These are phyloP conservation scores for Talaromyces sp. DNA, from an alignment of 2,329 filamentous ascomycete species.

Conservation along the genomic window DNA sequence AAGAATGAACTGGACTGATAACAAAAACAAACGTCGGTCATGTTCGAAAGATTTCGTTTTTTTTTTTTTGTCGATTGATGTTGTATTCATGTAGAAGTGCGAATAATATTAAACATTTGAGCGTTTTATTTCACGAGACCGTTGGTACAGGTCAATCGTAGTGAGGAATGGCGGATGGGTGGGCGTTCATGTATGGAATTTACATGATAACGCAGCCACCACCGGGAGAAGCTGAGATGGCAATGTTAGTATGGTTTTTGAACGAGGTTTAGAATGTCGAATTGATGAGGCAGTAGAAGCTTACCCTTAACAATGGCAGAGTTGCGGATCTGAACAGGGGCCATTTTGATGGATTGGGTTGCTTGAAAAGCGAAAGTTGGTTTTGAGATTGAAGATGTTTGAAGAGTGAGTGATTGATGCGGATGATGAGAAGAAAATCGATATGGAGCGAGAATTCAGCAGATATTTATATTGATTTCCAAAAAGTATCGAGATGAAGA, in stretches of 20 bases:
- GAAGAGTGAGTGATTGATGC: slow-evolving; percentile 6
- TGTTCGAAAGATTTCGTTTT: background rate
- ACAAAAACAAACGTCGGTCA: slow-evolving; percentile 5
- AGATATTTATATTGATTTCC: background rate
- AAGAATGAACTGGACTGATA: slow-evolving; percentile 18
- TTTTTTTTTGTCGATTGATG: slow-evolving; percentile 1
- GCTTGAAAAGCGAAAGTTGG: slow-evolving; percentile 12
- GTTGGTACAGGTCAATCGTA: background rate
- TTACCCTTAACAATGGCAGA: slow-evolving; percentile 27
- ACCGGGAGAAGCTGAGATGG: slow-evolving; percentile 27
- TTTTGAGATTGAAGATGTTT: background rate
- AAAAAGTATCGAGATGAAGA: background rate
- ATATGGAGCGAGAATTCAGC: background rate
- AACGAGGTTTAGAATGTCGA: too few species aligned
- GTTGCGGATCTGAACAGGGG: slow-evolving; percentile 25
- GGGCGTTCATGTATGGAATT: slow-evolving; percentile 19
- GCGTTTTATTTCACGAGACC: background rate
- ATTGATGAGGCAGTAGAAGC: background rate
- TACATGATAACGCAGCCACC: slow-evolving; percentile 35
- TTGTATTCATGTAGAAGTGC: background rate
- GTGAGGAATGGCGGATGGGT: background rate
- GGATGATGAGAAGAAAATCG: slow-evolving; percentile 11
- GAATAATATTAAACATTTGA: background rate
- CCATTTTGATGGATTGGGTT: slow-evolving; percentile 25
- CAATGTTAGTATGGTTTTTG: background rate